Evolutionary conservation across 2,329 filamentous ascomycete genomes (phyloP).

Genomic region (Alternaria metachromatica): DNA sequence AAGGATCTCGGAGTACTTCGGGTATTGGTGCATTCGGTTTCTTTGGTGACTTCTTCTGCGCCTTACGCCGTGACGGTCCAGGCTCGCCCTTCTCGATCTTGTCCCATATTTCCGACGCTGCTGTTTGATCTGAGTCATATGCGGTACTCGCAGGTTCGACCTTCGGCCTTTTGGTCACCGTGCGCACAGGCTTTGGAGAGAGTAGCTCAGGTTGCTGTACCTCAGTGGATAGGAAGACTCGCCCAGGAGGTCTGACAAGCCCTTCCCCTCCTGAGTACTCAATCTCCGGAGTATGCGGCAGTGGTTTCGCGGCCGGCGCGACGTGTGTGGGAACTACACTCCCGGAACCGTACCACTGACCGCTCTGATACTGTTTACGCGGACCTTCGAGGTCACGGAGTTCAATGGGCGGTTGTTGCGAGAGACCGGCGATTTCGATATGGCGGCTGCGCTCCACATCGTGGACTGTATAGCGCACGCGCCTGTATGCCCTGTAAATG

Average conservation of each 20-base stretch:
- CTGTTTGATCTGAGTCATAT: neutral
- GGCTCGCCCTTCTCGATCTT: neutral
- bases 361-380: neutral
- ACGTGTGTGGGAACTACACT: neutral
- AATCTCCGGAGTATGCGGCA: neutral
- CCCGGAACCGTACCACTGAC: neutral
- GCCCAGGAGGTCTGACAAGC: neutral
- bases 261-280: constrained; percentile 1
- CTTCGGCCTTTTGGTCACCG: neutral
- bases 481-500: neutral
- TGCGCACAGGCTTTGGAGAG: neutral
- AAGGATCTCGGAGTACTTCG: neutral
- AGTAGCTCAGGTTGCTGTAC: neutral
- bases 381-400: neutral
- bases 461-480: neutral
- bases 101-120: neutral
- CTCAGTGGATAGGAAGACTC: neutral
- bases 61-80: neutral
- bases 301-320: neutral
- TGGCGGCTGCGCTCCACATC: neutral
- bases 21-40: neutral
- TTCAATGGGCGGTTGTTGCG: neutral
- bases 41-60: neutral
- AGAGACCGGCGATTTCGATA: neutral
- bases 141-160: neutral